Conservation (phyloP, 768 basidiomycete genomes). For the Rhodotorula sphaerocarpa region DNA sequence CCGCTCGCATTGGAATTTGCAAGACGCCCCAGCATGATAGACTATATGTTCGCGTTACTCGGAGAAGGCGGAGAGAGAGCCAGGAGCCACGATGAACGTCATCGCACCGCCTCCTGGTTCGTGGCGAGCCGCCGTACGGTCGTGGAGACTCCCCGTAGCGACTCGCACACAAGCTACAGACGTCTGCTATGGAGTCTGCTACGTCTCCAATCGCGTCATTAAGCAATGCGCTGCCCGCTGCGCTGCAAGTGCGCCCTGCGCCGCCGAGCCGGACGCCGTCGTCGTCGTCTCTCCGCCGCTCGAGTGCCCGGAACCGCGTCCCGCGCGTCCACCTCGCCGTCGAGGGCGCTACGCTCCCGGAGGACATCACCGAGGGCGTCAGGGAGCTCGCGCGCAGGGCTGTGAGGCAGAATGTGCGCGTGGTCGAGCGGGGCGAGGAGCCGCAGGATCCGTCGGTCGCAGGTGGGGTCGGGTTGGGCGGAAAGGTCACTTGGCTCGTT, state of each 20-base stretch:
- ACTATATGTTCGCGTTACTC: too few relatives aligned
- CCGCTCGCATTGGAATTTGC: too few relatives aligned
- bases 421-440: slow-evolving; percentile 11
- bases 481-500: slow-evolving; percentile 9
- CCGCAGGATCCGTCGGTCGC: background rate
- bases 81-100: too few relatives aligned
- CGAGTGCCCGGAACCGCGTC: slow-evolving; percentile 3
- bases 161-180: too few relatives aligned
- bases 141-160: too few relatives aligned
- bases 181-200: too few relatives aligned
- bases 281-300: slow-evolving; percentile 6
- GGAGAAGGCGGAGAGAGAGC: too few relatives aligned
- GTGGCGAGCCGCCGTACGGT: too few relatives aligned
- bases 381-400: slow-evolving; percentile 11
- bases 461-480: background rate
- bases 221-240: background rate
- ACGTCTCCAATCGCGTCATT: too few relatives aligned
- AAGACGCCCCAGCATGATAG: too few relatives aligned
- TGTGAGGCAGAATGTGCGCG: slow-evolving; percentile 17
- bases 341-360: background rate
- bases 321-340: slow-evolving; percentile 15
- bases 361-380: slow-evolving; percentile 16
- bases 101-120: too few relatives aligned
- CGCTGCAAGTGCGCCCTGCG: slow-evolving; percentile 12
- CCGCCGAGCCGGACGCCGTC: background rate